These are phyloP conservation scores for Hyphopichia buzzinii DNA, from an alignment of 1,139 yeast genomes.

Conservation along the genomic window DNA sequence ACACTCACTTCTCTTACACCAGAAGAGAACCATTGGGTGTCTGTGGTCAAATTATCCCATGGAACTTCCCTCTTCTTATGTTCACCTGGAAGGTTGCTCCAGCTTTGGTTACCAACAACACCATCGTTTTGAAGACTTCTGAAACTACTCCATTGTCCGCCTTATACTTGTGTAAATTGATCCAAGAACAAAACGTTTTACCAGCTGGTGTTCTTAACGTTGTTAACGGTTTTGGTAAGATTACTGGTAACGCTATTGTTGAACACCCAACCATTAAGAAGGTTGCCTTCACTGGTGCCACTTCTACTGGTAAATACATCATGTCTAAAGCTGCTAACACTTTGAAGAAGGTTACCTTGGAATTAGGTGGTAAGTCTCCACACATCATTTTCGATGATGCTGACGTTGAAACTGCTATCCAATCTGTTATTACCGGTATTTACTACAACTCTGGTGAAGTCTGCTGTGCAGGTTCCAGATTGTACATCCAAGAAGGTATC, in stretches of 20 bases:
- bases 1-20: constrained; percentile 57
- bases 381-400: constrained; percentile 76
- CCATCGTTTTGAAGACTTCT: constrained; percentile 77
- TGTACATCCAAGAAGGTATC: constrained; percentile 65
- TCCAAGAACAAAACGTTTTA: constrained; percentile 62
- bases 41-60: constrained; percentile 80
- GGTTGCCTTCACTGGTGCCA: constrained; percentile 85
- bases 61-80: constrained; percentile 88
- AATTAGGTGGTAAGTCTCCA: constrained; percentile 87
- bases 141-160: constrained; percentile 85
- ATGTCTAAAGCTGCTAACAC: constrained; percentile 70
- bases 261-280: constrained; percentile 68
- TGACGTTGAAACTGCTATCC: constrained; percentile 60
- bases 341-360: constrained; percentile 76
- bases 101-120: constrained; percentile 79
- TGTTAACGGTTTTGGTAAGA: constrained; percentile 74
- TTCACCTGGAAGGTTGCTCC: constrained; percentile 87
- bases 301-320: constrained; percentile 74
- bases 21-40: constrained; percentile 72
- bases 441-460: constrained; percentile 75
- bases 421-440: constrained; percentile 20
- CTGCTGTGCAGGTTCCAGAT: constrained; percentile 75
- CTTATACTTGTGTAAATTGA: constrained; percentile 56
- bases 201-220: constrained; percentile 81
- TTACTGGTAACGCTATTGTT: constrained; percentile 73